Base-by-base conservation (phyloP, 768 basidiomycete species). In the Clitopilus passeckerianus region DNA sequence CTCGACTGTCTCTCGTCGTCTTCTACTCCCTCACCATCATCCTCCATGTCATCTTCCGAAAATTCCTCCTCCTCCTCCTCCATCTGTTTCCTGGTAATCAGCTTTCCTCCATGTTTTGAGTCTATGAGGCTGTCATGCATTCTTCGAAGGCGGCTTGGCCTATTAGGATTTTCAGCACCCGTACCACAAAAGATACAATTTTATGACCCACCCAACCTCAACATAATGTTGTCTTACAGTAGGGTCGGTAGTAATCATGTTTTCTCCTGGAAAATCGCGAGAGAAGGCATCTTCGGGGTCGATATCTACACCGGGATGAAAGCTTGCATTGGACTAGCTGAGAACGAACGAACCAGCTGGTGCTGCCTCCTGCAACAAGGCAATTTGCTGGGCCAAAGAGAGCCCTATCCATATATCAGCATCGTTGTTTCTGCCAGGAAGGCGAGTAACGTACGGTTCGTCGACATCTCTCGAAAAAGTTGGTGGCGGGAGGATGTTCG, bases 331-430 rank as follows among this genome's bases (percentile, higher is more conserved):
- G 10, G 22, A 67, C 91, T 90, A 90, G 66, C 41, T 60, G 52
- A 57, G 15, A 8, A 34, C 14, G 24, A 20, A 73, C 81, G 61
- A 67, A 89, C 93, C 90, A 35, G 77, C 72, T 54, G 90, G 90
- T 10, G 86, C 80, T 20, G 86, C 74, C 56, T 90, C 84, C 53
- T 91, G 82, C 23, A 98, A 83, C 67, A 89, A 82, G 35, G 88
- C 89, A 43, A 97, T 84, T 68, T 96, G 93, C 68, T 95, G 83
- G 2, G 85, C 86, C 23, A 91, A 80, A 2, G 89, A 85, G 34
- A 88, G 70, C 18, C 77, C 78, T 50, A n/a, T 5, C 10, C 14
- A 41, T 15, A n/a, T 41, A 30, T 41, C 6, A 50, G 22, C n/a
- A 10, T 18, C 18, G 4, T 50, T 22, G 20, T 50, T 23, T 18